Percentiles rank a stretch among this genome's conserved stretches.
These are phyloP conservation scores for Candida taoyuanica DNA, from an alignment of 805 yeast species.

Conservation along the genomic window DNA sequence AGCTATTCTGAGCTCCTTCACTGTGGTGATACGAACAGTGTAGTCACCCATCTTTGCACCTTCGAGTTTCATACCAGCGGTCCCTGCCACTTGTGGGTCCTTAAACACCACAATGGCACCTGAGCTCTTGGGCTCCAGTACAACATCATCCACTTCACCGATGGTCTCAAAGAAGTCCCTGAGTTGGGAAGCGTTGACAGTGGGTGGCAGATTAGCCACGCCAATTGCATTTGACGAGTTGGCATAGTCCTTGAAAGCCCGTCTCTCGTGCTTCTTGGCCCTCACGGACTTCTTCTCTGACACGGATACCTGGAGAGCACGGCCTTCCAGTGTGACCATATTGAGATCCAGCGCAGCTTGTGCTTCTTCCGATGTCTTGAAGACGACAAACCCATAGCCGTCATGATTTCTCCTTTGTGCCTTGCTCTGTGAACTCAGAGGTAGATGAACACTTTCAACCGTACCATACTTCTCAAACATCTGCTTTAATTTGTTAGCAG, in stretches of 20 bases:
- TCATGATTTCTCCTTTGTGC: slow-evolving; percentile 34
- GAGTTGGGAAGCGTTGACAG: slow-evolving; percentile 35
- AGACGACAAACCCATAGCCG: slow-evolving; percentile 66
- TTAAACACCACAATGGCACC: slow-evolving; percentile 50
- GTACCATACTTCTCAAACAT: slow-evolving; percentile 47
- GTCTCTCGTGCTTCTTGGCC: slow-evolving; percentile 28
- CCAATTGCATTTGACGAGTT: slow-evolving; percentile 23
- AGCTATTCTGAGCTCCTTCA: slow-evolving; percentile 27
- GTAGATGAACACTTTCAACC: slow-evolving; percentile 49
- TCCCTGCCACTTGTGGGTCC: slow-evolving; percentile 44
- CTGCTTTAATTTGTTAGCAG: slow-evolving; percentile 34
- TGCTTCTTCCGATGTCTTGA: slow-evolving; percentile 41
- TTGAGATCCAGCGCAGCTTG: slow-evolving; percentile 40
- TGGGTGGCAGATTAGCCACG: slow-evolving; percentile 31
- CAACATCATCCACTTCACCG: slow-evolving; percentile 39
- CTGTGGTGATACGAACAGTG: slow-evolving; percentile 30
- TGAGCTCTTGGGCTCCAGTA: slow-evolving; percentile 39
- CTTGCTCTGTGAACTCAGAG: slow-evolving; percentile 31
- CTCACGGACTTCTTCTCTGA: slow-evolving; percentile 39
- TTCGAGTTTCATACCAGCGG: slow-evolving; percentile 40
- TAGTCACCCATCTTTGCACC: slow-evolving; percentile 36
- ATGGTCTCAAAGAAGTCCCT: slow-evolving; percentile 26
- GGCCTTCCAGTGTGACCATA: slow-evolving; percentile 38
- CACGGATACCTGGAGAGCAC: slow-evolving; percentile 44
- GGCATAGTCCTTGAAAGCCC: slow-evolving; percentile 18